These are phyloP conservation scores for Pleurotus salmoneostramineus DNA, from an alignment of 768 basidiomycete genomes.

Conservation along the genomic window DNA sequence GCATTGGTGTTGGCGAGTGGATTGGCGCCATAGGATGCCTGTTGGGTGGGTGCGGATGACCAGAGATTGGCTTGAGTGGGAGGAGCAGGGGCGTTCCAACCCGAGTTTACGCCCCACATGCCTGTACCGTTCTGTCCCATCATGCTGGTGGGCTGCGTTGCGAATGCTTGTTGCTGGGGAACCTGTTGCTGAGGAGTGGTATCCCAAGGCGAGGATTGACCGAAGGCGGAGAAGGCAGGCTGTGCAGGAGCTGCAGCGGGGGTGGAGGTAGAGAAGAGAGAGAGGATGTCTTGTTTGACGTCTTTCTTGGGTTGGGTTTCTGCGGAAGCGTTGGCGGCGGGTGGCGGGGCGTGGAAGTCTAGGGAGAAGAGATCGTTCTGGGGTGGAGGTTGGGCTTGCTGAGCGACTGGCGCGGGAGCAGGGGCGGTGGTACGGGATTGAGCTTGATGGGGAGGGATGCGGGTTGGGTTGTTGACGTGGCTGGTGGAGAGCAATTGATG, in stretches of 20 bases:
- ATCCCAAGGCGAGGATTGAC: slow-evolving; percentile 25
- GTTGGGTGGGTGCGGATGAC: slow-evolving; percentile 20
- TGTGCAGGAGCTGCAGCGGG: slow-evolving; percentile 30
- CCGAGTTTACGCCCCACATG: slow-evolving; percentile 65
- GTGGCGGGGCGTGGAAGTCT: slow-evolving; percentile 70
- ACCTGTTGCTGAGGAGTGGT: slow-evolving; percentile 19
- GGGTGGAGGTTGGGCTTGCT: slow-evolving; percentile 22
- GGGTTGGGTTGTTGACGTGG: slow-evolving; percentile 11
- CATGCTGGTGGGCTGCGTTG: slow-evolving; percentile 41
- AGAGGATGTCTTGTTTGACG: slow-evolving; percentile 82
- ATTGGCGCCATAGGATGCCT: slow-evolving; percentile 16
- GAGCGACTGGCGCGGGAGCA: slow-evolving; percentile 8
- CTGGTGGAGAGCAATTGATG: slow-evolving; percentile 53
- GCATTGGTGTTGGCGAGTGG: slow-evolving; percentile 39
- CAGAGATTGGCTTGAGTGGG: slow-evolving; percentile 37
- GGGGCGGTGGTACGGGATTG: slow-evolving; percentile 22
- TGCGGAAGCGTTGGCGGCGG: slow-evolving; percentile 18
- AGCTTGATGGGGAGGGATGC: slow-evolving; percentile 12
- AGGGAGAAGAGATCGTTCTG: slow-evolving; percentile 77
- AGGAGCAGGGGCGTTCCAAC: slow-evolving; percentile 47
- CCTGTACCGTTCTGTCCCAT: slow-evolving; percentile 50
- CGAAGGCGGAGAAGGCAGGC: slow-evolving; percentile 21
- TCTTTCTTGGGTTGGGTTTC: slow-evolving; percentile 53
- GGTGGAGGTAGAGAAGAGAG: slow-evolving; percentile 60
- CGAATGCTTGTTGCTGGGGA: slow-evolving; percentile 15